Conservation (phyloP, 1,139 yeast genomes). For the Sugiyamaella sp. region DNA sequence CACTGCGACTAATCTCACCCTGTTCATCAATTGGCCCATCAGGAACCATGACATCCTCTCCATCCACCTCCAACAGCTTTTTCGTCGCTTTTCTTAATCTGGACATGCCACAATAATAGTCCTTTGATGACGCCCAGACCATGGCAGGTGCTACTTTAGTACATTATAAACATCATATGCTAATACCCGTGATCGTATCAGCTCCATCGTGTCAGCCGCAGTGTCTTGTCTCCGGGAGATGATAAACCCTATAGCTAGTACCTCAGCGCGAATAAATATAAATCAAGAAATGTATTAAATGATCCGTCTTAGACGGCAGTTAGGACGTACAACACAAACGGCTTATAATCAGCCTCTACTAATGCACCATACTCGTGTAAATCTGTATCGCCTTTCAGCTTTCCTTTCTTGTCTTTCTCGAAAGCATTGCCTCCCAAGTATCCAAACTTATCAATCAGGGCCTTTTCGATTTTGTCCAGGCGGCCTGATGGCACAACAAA, state of each 20-base stretch:
- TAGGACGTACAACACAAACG: slow-evolving; percentile 80
- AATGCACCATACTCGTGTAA: slow-evolving; percentile 86
- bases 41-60: slow-evolving; percentile 25
- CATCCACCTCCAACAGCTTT: slow-evolving; percentile 26
- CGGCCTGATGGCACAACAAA: slow-evolving; percentile 44
- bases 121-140: not conserved
- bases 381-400: slow-evolving; percentile 60
- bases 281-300: not conserved
- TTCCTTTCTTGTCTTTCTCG: slow-evolving; percentile 62
- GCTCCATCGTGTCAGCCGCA: too few species aligned
- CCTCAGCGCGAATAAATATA: too few species aligned
- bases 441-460: slow-evolving; percentile 73
- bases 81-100: slow-evolving; percentile 34
- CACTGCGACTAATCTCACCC: slow-evolving; percentile 24
- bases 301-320: not conserved
- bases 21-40: slow-evolving; percentile 32
- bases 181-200: not conserved
- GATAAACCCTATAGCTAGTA: too few species aligned
- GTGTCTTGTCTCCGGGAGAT: too few species aligned
- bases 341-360: slow-evolving; percentile 94
- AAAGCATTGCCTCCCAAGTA: slow-evolving; percentile 91
- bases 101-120: slow-evolving; percentile 26
- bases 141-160: too few species aligned
- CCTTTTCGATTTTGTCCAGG: slow-evolving; percentile 63
- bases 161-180: too few species aligned